Evolutionary conservation across 2,329 filamentous ascomycete genomes (phyloP), one percentile per base, ranked within the genome.

Genomic region (Stagonosporopsis chrysanthemi): DNA sequence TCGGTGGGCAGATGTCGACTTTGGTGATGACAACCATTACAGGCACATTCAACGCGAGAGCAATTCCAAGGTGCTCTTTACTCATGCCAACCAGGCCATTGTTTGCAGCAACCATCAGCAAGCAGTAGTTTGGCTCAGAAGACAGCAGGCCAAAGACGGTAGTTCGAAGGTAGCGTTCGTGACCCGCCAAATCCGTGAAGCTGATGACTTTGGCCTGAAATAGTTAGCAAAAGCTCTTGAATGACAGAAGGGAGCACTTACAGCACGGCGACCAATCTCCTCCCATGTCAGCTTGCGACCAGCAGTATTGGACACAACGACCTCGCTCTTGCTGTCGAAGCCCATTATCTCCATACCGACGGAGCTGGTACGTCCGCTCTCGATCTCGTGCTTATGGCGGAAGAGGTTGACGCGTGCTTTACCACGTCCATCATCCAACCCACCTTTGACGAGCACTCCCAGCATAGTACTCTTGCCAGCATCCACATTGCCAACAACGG

Each of bases 21-120:
- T 98, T 99, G 76, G 94, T 99, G 62, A 98, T 88, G 63, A 97
- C 89, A 3, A 98, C 93, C 91, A 99, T 96, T 67, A 99, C 92
- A 0, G 95, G 95, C 11, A 99, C 94, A 71, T 98, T 98, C 48
- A 99, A 82, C 0, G 95, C 93, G 29, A 98, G 81, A 0, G 95
- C 94, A 63, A 99, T 97, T 15, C 95, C 95, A 4, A 99, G 81
- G 76, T 99, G 95, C 80, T 99, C 95, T 82, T 96, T 96, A 78
- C 91, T 96, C 95, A 98, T 99, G 19, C 95, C 95, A 43, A 98
- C 91, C 42, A 99, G 82, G 3, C 95, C 95, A 72, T 99, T 98
- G 70, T 99, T 99, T 17, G 95, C 95, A 12, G 95, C 95, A 0
- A 99, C 95, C 95, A 99, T 99, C 44, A 99, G 86, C 26, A 99